Base-by-base conservation (phyloP, 1,139 yeast species). In the Suhomyces panamericanus region DNA sequence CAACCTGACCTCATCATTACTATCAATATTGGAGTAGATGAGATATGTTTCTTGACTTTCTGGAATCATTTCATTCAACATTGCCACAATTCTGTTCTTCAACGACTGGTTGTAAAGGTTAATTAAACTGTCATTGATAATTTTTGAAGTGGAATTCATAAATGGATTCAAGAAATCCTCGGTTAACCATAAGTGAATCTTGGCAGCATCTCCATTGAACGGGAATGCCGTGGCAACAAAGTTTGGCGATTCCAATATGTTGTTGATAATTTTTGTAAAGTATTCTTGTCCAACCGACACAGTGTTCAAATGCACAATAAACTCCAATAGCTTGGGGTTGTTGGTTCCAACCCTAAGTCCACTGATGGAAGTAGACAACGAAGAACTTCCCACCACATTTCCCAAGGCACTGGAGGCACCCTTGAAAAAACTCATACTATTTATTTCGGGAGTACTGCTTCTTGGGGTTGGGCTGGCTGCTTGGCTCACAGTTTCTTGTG, bases 51-150 rank as follows among this genome's bases (percentile, higher is more conserved):
- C 86, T 42, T 72, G 76, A 0, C 74, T 63, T 31, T 80, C 84
- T 22, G 75, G 76, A 49, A 87, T 76, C 44, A 82, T 72, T 14
- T 78, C 85, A 44, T 74, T 74, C 27, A 82, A 68, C 46, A 83
- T 55, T 2, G 64, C 59, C 10, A 77, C 62, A 4, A 84, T 56
- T 48, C 76, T 78, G 32, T 70, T 66, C 51, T 77, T 80, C 47
- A 85, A 67, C 1, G 81, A 77, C 48, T 80, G 85, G 44, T 80
- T 77, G 59, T 80, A 86, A 13, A 87, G 66, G 20, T 75, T 70
- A 38, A 75, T 76, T 35, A 85, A 62, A 35, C 80, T 77, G 39
- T 81, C 85, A 22, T 66, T 71, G 16, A 84, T 62, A 10, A 84
- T 66, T 41, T 73, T 75, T 35, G 73, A 70, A 2, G 83, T 62